Evolutionary conservation across 176 grass and related monocot species (phyloP), one percentile per base, ranked within the genome.

Genomic region (Stipa capillata): DNA sequence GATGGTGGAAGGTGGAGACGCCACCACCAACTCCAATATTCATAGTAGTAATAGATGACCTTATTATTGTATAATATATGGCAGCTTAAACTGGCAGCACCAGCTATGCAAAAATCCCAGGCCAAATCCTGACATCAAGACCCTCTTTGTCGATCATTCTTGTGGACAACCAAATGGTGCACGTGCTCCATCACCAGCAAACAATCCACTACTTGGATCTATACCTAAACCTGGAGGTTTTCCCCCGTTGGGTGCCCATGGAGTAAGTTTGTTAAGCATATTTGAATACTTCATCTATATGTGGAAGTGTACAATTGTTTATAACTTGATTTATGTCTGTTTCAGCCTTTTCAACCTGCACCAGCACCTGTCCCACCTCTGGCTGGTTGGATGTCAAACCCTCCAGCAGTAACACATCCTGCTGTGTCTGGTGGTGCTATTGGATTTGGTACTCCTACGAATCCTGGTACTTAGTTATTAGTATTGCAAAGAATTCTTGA

Each of bases 51-150:
- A 44, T 44, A 44, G 21, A 3, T 45, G 41, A 64, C 25, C n/a
- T n/a, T n/a, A 53, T 54, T 76, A 35, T 51, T 84, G 7, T 82
- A 72, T 75, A 53, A 71, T 86, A 53, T 87, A 63, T 83, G 66
- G 55, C 90, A 99, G 97, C 87, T 93, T 99, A 80, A 99, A 99
- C 81, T 99, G 97, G 97, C 97, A 99, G 84, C 97, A 99, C 60
- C 97, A 99, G 56, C 92, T 99, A 69, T 99, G 97, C 92, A 99
- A 99, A 89, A 99, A 99, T 42, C 97, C 97, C 45, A 90, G 92
- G 78, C 84, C 97, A 66, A 99, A 99, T 93, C 97, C 97, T 81
- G 97, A 99, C 84, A 99, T 99, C 81, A 99, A 99, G 73, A 99
- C 97, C 48, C 97, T 99, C 77, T 99, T 99, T 84, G 90, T 96